Base-by-base conservation (phyloP, 768 basidiomycete genomes). In the Boletus rex-veris region DNA sequence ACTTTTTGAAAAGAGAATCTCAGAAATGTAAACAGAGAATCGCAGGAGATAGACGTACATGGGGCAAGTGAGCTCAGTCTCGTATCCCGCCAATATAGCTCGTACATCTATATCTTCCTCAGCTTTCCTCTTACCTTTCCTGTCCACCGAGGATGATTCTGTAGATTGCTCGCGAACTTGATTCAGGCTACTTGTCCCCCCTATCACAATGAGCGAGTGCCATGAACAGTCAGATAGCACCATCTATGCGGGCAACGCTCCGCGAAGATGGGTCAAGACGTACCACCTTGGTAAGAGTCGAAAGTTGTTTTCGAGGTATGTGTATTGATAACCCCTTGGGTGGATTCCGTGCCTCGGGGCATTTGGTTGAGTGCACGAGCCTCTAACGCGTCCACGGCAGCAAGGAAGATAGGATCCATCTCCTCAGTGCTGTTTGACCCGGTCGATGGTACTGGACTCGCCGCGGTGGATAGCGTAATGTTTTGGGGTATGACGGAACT, bases 61-160 rank as follows among this genome's bases (percentile, higher is more conserved):
- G 1, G 88, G 80, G 67, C 88, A 90, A 15, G 73, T 80, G 45
- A 89, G 67, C 60, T 88, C 86, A 41, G 81, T 77, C 64, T 85
- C 86, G 45, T 83, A 80, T n/a, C 59, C 73, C 4, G 73, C 72
- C 39, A 88, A 64, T 16, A 74, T 52, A 36, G 58, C 60, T 51
- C 62, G 63, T 37, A 73, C 50, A 21, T 57, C 59, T 19, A 68
- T 36, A 14, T 53, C 57, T 28, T 60, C 67, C 16, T 64, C 63
- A 7, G 60, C 71, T 54, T 73, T 79, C 53, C 60, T 67, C 62
- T 82, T 84, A 15, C 76, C 77, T 67, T 80, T 82, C 57, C 71
- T 73, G 49, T 57, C 62, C 31, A 60, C 50, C n/a, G 62, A 45
- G 18, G 44, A 40, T 19, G 37, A 21, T 21, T 39, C 59, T 50